These are phyloP conservation scores for Rhizoctonia solani DNA, from an alignment of 1,284 basidiomycete genomes.

Conservation along the genomic window DNA sequence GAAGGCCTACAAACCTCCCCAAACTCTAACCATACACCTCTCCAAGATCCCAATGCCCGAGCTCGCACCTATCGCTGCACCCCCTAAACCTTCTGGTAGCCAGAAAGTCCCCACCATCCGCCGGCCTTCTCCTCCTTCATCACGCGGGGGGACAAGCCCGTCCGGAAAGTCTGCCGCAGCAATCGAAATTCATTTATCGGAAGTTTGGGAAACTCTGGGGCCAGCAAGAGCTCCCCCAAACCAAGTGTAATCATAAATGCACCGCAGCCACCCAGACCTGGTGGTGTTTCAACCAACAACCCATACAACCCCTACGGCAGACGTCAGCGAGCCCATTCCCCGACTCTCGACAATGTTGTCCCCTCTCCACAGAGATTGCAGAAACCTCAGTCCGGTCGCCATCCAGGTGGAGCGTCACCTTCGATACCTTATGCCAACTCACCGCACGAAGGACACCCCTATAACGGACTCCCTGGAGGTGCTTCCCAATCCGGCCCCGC, in stretches of 20 bases:
- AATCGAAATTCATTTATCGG: conserved; percentile 2
- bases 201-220: neutral
- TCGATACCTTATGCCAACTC: neutral
- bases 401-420: neutral
- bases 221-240: neutral
- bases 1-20: conserved; percentile 61
- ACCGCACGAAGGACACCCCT: conserved; percentile 2
- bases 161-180: conserved; percentile 1
- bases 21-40: conserved; percentile 67
- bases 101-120: neutral
- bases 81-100: conserved; percentile 15
- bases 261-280: conserved; percentile 2
- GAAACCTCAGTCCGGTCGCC: neutral
- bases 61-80: conserved; percentile 54
- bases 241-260: neutral
- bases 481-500: no score
- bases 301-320: conserved; percentile 20
- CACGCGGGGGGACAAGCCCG: neutral
- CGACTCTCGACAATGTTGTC: conserved; percentile 22
- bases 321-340: conserved; percentile 3
- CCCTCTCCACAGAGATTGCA: neutral
- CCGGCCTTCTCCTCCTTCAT: neutral
- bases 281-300: conserved; percentile 10
- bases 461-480: neutral
- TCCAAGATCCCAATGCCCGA: conserved; percentile 85